phyloP scores from a whole-genome alignment of 2,329 filamentous ascomycete genomes.

The Cytospora piceae region DNA sequence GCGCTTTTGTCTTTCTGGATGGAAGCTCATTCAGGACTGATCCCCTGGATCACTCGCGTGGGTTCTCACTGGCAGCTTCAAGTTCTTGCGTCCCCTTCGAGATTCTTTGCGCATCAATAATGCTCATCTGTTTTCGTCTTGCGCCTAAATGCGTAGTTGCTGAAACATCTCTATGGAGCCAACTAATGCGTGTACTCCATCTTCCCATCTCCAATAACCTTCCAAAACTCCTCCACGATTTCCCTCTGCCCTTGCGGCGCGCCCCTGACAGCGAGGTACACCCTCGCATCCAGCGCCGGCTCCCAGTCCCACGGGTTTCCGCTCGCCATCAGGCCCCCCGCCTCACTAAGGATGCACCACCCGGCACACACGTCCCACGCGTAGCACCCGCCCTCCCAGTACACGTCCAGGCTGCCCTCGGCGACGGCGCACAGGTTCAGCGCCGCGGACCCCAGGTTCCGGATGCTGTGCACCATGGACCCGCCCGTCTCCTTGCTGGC shows the following conservation, averaged over 20 bases:
- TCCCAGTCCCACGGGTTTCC: slow-evolving; percentile 76
- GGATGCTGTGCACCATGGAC: slow-evolving; percentile 75
- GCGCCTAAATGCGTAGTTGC: neutral
- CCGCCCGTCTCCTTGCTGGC: slow-evolving; percentile 65
- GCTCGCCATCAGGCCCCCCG: slow-evolving; percentile 72
- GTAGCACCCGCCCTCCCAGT: slow-evolving; percentile 85
- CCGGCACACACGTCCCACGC: slow-evolving; percentile 85
- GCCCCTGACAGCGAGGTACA: slow-evolving; percentile 66
- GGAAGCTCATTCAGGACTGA: neutral
- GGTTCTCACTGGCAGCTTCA: no score
- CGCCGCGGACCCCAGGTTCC: slow-evolving; percentile 73
- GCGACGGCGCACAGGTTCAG: slow-evolving; percentile 76
- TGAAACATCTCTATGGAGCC: neutral
- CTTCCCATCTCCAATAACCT: slow-evolving; percentile 56
- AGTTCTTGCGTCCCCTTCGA: neutral
- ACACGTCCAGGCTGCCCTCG: slow-evolving; percentile 70
- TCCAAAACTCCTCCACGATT: slow-evolving; percentile 68
- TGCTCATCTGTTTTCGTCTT: neutral
- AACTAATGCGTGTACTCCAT: slow-evolving; percentile 49
- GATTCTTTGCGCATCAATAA: neutral
- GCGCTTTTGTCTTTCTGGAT: neutral
- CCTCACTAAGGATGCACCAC: slow-evolving; percentile 76
- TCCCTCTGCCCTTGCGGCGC: slow-evolving; percentile 63
- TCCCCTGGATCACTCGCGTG: no score
- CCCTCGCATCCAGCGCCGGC: slow-evolving; percentile 59